Percentiles rank a stretch among this genome's conserved stretches.
phyloP scores from a whole-genome alignment of 495 filamentous ascomycete species.

The Talaromyces trachyspermus region DNA sequence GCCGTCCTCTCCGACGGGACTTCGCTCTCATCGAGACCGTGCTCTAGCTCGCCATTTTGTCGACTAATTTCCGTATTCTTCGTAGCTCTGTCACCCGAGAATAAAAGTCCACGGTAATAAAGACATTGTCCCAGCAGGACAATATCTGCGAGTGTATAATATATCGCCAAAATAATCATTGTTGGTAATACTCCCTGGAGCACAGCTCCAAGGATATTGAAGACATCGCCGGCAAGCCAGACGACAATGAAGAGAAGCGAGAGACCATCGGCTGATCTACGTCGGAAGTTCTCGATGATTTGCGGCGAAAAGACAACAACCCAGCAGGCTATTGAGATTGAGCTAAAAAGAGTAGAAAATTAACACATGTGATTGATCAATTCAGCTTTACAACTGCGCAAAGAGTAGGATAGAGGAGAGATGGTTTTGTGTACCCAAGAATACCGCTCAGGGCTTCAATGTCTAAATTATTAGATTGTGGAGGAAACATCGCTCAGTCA shows the following conservation, averaged over 20 bases:
- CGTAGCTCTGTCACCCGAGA: slow-evolving; percentile 42
- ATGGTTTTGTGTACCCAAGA: slow-evolving; percentile 53
- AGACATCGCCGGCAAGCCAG: slow-evolving; percentile 91
- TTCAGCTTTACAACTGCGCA: no score
- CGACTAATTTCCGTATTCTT: slow-evolving; percentile 7
- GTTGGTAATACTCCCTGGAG: slow-evolving; percentile 93
- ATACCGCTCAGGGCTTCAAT: slow-evolving; percentile 86
- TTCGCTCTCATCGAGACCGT: not conserved
- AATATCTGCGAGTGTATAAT: slow-evolving; percentile 91
- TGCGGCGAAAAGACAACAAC: slow-evolving; percentile 96
- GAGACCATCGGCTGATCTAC: slow-evolving; percentile 79
- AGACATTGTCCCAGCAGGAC: slow-evolving; percentile 84
- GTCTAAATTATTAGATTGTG: slow-evolving; percentile 60
- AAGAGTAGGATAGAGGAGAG: not conserved
- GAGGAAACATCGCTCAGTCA: slow-evolving; percentile 55
- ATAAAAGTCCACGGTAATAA: slow-evolving; percentile 82
- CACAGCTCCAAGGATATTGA: slow-evolving; percentile 89
- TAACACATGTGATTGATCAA: no score
- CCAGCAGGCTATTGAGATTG: slow-evolving; percentile 95
- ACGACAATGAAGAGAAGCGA: slow-evolving; percentile 83
- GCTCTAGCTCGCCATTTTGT: slow-evolving; percentile 3
- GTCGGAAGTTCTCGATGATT: slow-evolving; percentile 89
- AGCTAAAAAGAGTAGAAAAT: slow-evolving; percentile 42
- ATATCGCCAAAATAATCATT: slow-evolving; percentile 91
- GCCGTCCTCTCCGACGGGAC: slow-evolving; percentile 9